Base-by-base conservation (phyloP, 176 grass and related monocot species). In the Carex scoparia region DNA sequence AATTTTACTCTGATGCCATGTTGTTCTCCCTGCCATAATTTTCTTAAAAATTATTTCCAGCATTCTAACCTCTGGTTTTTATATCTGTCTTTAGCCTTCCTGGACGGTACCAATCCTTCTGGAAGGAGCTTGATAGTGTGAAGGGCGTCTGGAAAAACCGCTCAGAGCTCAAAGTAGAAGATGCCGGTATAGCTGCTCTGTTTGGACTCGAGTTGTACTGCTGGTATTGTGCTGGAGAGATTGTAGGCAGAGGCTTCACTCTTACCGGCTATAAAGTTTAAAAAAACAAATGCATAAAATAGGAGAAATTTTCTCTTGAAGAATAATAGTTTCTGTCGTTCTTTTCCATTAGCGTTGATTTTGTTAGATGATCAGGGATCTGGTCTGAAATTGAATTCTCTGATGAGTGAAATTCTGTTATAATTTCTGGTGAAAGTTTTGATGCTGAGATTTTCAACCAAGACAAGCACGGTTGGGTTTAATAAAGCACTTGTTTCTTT, bases 151-250 rank as follows among this genome's bases (percentile, higher is more conserved):
- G 92, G 86, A 92, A 66, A 69, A 91, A 93, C 56, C 84, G 82
- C 57, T 79, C 84, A 10, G 85, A 90, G 32, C 86, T 94, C 72
- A 94, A 89, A 87, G 73, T 91, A 71, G 92, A 97, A 87, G 82
- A 91, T 64, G 89, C 64, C 15, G 91, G 94, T 27, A 89, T 97
- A 68, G 94, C 90, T 0, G 89, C 94, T 1, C 71, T 97, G 79
- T 91, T 97, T 88, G 94, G 94, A 73, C 79, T 94, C 4, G 94
- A 97, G 86, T 65, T 94, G 73, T 97, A 97, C 35, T 92, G 90
- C 6, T 94, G 92, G 94, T 88, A 74, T 63, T 89, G 94, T 72
- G 84, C 88, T 19, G 92, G 94, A 33, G 94, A 97, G 78, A 83
- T 97, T 28, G 84, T 79, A 4, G 94, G 94, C 3, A 91, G 92